phyloP scores from a whole-genome alignment of 139 green algal genomes.

The Raphidocelis subcapitata region DNA sequence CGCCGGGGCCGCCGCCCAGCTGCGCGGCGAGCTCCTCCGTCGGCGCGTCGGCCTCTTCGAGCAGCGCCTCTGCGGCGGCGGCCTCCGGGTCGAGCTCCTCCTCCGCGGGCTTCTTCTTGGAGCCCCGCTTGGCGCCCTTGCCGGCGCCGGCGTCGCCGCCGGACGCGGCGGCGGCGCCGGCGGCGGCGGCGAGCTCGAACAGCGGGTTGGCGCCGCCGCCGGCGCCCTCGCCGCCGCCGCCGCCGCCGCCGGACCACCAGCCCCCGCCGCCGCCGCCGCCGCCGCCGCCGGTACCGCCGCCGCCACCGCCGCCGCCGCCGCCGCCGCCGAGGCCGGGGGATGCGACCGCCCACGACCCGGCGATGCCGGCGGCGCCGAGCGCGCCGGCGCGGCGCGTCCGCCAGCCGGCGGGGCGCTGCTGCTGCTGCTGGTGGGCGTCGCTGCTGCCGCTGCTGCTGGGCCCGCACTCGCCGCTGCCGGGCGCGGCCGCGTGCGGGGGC shows the following conservation, averaged over 20 bases:
- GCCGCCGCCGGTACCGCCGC: slow-evolving; percentile 41
- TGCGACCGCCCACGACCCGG: slow-evolving; percentile 13
- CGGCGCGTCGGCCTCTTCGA: slow-evolving; percentile 20
- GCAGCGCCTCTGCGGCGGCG: slow-evolving; percentile 11
- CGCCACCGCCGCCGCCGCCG: slow-evolving; percentile 23
- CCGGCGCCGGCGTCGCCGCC: slow-evolving; percentile 2
- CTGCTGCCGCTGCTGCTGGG: slow-evolving; percentile 14
- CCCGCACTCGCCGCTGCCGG: background rate
- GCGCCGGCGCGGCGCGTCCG: background rate
- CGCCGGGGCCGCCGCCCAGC: too few relatives aligned
- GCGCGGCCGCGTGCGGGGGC: too few relatives aligned
- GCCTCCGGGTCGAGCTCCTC: slow-evolving; percentile 12
- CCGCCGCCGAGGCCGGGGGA: slow-evolving; percentile 27
- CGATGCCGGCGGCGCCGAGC: slow-evolving; percentile 7
- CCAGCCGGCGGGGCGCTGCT: background rate
- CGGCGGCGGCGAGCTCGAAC: slow-evolving; percentile 33
- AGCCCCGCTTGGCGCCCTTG: slow-evolving; percentile 3
- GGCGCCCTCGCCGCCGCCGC: slow-evolving; percentile 22
- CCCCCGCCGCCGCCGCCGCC: slow-evolving; percentile 24
- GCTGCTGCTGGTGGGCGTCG: background rate
- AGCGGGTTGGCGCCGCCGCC: slow-evolving; percentile 1
- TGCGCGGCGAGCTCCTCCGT: too few relatives aligned
- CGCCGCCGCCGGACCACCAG: slow-evolving; percentile 29
- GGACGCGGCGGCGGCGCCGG: too few relatives aligned
- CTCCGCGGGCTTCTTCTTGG: slow-evolving; percentile 24